Evolutionary conservation across 176 grass and related monocot genomes (phyloP), one percentile per base, ranked within the genome.

Genomic region (Microstegium vimineum): DNA sequence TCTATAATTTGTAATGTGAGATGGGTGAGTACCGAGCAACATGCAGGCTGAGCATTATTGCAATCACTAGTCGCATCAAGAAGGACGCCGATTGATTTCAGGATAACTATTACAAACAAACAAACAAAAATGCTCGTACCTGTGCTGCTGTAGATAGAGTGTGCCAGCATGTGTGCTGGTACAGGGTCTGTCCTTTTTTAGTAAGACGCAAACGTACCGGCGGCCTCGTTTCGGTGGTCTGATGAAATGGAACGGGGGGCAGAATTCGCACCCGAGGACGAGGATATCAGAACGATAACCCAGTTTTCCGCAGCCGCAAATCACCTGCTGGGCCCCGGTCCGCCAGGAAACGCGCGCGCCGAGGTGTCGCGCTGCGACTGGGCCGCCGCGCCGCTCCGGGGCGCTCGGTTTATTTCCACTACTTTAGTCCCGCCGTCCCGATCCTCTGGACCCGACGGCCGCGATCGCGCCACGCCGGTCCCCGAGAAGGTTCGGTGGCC

Each of bases 401-500:
- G 22, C n/a, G 35, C 36, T 0, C 56, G 49, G 3, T 7, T 42
- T 0, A 1, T 12, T 22, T 3, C 16, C 10, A 6, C 9, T 63
- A 9, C 27, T 37, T 23, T 8, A 3, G 7, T 51, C 12, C 27
- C 37, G 30, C 6, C 15, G 69, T 15, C 60, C 40, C 32, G 56
- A 51, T 49, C 45, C n/a, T 1, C 4, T 5, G 15, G 12, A 11
- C 36, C n/a, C 63, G 25, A 84, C 46, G 82, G 82, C 72, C 2
- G 1, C 0, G 63, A 84, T 66, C 25, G 47, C 34, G 62, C 82
- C 82, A 84, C 82, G 73, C 10, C 56, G n/a, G 20, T 4, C 9
- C n/a, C 17, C 49, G 63, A 70, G 82, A 84, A 84, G 61, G 63
- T 45, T 77, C 82, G 12, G 73, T 46, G 11, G 47, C 20, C 49